Percentiles rank a stretch among this genome's conserved stretches.
These are phyloP conservation scores for Teunomyces aglyptinius DNA, from an alignment of 805 yeast species.

Conservation along the genomic window DNA sequence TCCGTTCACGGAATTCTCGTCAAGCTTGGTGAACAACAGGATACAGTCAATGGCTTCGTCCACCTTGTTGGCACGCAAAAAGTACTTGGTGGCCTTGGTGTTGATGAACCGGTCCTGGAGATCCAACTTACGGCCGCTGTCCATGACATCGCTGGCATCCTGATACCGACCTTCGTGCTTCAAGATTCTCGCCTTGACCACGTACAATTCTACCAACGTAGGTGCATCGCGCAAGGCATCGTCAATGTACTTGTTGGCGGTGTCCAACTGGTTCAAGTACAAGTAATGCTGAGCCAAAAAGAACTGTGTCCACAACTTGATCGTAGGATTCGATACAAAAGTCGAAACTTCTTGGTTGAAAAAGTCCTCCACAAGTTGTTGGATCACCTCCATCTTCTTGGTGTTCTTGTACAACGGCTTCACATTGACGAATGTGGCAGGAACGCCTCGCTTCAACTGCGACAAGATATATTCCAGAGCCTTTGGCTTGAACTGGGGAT, in stretches of 20 bases:
- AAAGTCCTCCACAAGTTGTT: conserved; percentile 53
- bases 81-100: conserved; percentile 82
- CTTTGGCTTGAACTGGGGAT: conserved; percentile 44
- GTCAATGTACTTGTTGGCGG: conserved; percentile 59
- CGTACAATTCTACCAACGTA: conserved; percentile 76
- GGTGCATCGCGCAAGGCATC: conserved; percentile 72
- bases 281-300: conserved; percentile 79
- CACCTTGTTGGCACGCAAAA: conserved; percentile 68
- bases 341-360: conserved; percentile 26
- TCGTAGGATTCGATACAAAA: conserved; percentile 39
- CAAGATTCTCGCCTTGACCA: conserved; percentile 75
- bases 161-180: conserved; percentile 64
- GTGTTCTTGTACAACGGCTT: conserved; percentile 68
- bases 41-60: conserved; percentile 73
- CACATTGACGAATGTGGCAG: conserved; percentile 83
- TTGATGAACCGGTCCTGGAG: conserved; percentile 90
- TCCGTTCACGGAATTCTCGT: conserved; percentile 79
- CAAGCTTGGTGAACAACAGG: conserved; percentile 75
- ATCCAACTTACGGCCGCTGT: conserved; percentile 71
- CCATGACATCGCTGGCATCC: conserved; percentile 65
- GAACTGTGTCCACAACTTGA: conserved; percentile 66
- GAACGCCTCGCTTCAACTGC: conserved; percentile 78
- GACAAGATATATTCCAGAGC: conserved; percentile 54
- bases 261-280: conserved; percentile 47
- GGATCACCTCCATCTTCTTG: conserved; percentile 43